phyloP scores from a whole-genome alignment of 2,329 filamentous ascomycete genomes.

The Xylariaceae sp. region DNA sequence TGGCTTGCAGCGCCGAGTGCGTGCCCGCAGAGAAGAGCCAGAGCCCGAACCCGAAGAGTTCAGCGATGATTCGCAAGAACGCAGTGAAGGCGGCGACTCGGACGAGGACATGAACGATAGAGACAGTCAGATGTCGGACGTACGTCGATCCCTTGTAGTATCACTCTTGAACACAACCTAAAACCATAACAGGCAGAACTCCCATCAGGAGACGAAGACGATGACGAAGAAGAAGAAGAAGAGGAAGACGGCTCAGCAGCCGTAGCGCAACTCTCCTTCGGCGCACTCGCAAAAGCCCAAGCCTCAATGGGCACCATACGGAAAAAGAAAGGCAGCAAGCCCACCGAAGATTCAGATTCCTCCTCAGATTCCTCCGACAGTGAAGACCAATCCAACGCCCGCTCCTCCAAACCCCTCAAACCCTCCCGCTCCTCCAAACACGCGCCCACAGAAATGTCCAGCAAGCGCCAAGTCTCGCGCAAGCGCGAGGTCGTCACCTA shows the following conservation, averaged over 20 bases:
- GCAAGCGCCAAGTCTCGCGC: constrained; percentile 77
- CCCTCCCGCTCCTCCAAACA: constrained; percentile 69
- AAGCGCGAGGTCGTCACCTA: constrained; percentile 62
- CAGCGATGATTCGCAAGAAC: constrained; percentile 33
- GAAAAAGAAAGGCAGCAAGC: constrained; percentile 26
- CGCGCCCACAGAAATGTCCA: constrained; percentile 76
- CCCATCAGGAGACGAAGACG: constrained; percentile 24
- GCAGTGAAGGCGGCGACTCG: constrained; percentile 30
- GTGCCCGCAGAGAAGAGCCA: constrained; percentile 39
- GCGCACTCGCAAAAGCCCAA: constrained; percentile 83
- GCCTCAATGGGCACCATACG: constrained; percentile 50
- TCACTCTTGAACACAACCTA: neutral
- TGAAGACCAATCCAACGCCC: constrained; percentile 26
- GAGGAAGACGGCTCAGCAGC: constrained; percentile 37
- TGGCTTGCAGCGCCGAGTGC: constrained; percentile 40
- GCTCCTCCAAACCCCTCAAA: constrained; percentile 24
- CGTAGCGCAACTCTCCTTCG: constrained; percentile 69
- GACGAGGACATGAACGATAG: constrained; percentile 30
- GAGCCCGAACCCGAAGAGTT: constrained; percentile 38
- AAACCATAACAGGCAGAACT: neutral
- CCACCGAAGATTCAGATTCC: constrained; percentile 22
- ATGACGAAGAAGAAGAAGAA: constrained; percentile 33
- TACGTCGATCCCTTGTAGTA: neutral
- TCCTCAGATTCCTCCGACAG: constrained; percentile 12
- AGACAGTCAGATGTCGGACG: constrained; percentile 16